phyloP scores from a whole-genome alignment of 2,329 filamentous ascomycete species.

The Aspergillus proliferans region DNA sequence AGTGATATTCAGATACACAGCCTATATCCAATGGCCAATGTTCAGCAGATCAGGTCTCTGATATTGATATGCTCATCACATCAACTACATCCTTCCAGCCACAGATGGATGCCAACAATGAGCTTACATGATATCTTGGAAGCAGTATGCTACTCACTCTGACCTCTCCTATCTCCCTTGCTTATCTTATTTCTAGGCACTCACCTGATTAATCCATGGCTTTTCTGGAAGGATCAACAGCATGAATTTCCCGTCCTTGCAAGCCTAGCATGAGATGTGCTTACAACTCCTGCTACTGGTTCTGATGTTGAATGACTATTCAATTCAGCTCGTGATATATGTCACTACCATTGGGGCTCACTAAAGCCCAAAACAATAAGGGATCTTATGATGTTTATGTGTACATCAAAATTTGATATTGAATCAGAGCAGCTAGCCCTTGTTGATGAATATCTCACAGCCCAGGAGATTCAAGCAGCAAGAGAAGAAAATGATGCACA shows the following conservation, averaged over 20 bases:
- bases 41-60: background rate
- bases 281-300: background rate
- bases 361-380: no score
- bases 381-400: no score
- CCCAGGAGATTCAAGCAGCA: background rate
- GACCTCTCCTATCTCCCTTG: background rate
- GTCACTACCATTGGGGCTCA: no score
- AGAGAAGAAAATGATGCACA: background rate
- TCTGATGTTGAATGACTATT: background rate
- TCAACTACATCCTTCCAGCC: background rate
- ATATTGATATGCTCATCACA: background rate
- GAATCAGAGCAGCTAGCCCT: background rate
- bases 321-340: background rate
- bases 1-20: background rate
- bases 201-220: background rate
- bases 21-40: background rate
- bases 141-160: constrained; percentile 3
- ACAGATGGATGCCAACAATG: background rate
- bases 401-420: background rate
- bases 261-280: background rate
- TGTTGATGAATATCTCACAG: background rate
- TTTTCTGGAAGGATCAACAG: background rate
- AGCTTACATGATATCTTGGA: constrained; percentile 8
- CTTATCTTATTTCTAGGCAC: background rate
- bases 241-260: no score